Evolutionary conservation across 2,329 filamentous ascomycete species (phyloP).

Genomic region (Fusarium sp.): DNA sequence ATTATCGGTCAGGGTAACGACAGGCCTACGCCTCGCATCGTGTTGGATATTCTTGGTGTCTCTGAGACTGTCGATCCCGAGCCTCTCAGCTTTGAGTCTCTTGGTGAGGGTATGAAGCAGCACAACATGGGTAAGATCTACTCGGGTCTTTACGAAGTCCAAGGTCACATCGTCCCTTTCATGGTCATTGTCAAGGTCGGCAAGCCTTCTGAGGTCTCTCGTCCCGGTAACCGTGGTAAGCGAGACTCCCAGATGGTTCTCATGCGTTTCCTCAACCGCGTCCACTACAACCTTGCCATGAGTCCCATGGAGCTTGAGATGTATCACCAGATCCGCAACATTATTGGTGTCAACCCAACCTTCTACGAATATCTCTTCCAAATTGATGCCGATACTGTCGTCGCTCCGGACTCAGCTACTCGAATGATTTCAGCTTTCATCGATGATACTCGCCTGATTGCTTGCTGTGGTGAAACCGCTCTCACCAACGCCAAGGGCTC

Average conservation of each 20-base stretch:
- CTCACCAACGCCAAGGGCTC: conserved; percentile 93
- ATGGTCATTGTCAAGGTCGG: conserved; percentile 96
- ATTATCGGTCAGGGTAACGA: conserved; percentile 99
- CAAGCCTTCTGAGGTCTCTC: conserved; percentile 96
- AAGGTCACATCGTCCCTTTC: conserved; percentile 98
- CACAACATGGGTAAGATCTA: conserved; percentile 99
- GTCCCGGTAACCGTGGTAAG: conserved; percentile 97
- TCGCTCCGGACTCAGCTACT: conserved; percentile 88
- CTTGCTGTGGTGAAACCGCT: conserved; percentile 92
- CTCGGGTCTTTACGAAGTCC: conserved; percentile 96
- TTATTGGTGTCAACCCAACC: conserved; percentile 97
- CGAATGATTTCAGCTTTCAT: conserved; percentile 93
- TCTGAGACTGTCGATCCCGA: conserved; percentile 94
- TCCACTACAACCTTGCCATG: conserved; percentile 98
- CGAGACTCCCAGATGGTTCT: conserved; percentile 98
- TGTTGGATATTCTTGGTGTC: conserved; percentile 96
- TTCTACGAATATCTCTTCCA: conserved; percentile 98
- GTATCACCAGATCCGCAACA: conserved; percentile 98
- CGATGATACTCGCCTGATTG: conserved; percentile 92
- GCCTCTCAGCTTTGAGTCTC: conserved; percentile 93
- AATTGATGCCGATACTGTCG: conserved; percentile 97
- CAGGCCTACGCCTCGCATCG: conserved; percentile 92
- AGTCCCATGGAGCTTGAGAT: conserved; percentile 96
- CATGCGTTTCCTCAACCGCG: conserved; percentile 99
- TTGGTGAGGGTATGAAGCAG: conserved; percentile 95